phyloP scores from a whole-genome alignment of 1,284 basidiomycete genomes.

The Apiotrichum sp. region DNA sequence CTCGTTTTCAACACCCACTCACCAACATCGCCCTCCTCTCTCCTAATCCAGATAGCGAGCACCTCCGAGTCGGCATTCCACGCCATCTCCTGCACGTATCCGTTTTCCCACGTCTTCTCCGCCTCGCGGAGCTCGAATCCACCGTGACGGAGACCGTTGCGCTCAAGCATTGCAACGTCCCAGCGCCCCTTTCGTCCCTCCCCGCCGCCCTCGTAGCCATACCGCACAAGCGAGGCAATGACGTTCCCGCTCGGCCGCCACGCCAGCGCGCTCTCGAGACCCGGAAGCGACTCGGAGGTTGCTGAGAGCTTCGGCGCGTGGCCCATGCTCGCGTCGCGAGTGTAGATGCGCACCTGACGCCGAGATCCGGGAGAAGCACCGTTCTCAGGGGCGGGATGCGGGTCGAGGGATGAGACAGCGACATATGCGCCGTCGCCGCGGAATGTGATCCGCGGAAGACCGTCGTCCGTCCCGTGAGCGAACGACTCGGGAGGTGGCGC shows the following conservation, averaged over 20 bases:
- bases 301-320: slow-evolving; percentile 66
- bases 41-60: slow-evolving; percentile 75
- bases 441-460: slow-evolving; percentile 74
- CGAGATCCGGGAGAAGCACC: slow-evolving; percentile 25
- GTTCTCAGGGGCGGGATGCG: slow-evolving; percentile 16
- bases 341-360: slow-evolving; percentile 71
- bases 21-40: slow-evolving; percentile 62
- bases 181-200: slow-evolving; percentile 58
- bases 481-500: slow-evolving; percentile 49
- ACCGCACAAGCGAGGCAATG: slow-evolving; percentile 75
- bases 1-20: slow-evolving; percentile 27
- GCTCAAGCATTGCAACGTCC: slow-evolving; percentile 90
- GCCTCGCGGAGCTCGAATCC: slow-evolving; percentile 69
- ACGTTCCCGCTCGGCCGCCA: slow-evolving; percentile 88
- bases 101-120: slow-evolving; percentile 39
- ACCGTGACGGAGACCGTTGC: slow-evolving; percentile 87
- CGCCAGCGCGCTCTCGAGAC: slow-evolving; percentile 70
- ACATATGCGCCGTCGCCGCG: slow-evolving; percentile 88
- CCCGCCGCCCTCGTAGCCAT: slow-evolving; percentile 63
- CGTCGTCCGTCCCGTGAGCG: slow-evolving; percentile 61
- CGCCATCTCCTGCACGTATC: slow-evolving; percentile 62
- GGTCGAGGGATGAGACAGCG: slow-evolving; percentile 66
- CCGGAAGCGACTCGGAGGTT: slow-evolving; percentile 75
- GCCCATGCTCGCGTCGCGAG: slow-evolving; percentile 50
- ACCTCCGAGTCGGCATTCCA: slow-evolving; percentile 91